Conservation (phyloP, 768 basidiomycete species). For the Rhodotorula taiwanensis region DNA sequence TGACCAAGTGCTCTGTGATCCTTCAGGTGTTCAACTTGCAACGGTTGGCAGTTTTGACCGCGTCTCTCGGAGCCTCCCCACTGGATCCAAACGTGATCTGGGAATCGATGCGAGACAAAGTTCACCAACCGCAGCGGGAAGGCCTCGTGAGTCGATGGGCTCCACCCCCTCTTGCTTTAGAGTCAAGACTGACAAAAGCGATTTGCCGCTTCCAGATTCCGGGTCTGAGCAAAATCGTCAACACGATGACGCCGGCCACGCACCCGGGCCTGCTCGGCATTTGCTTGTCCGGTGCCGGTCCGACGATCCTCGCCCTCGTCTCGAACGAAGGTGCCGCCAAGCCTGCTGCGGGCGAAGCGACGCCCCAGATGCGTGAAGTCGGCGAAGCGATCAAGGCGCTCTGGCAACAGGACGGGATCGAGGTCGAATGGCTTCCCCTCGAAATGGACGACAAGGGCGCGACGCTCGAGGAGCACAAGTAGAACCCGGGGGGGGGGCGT, state of each 20-base stretch:
- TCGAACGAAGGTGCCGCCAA: constrained; percentile 20
- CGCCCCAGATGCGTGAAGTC: constrained; percentile 28
- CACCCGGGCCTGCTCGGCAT: constrained; percentile 96
- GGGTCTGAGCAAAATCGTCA: constrained; percentile 86
- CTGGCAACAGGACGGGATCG: constrained; percentile 36
- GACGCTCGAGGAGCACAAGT: constrained; percentile 23
- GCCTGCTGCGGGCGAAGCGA: constrained; percentile 10
- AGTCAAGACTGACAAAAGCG: too few species aligned
- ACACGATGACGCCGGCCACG: constrained; percentile 72
- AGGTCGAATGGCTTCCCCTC: constrained; percentile 34
- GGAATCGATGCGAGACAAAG: constrained; percentile 96
- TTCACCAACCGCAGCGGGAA: constrained; percentile 95
- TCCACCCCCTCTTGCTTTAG: neutral
- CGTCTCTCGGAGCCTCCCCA: constrained; percentile 79
- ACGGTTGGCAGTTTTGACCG: constrained; percentile 88
- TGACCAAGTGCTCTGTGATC: neutral
- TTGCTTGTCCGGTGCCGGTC: constrained; percentile 94
- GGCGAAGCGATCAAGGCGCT: constrained; percentile 36
- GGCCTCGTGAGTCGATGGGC: constrained; percentile 47
- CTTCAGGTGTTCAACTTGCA: constrained; percentile 92
- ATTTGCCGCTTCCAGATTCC: constrained; percentile 66
- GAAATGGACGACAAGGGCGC: constrained; percentile 33
- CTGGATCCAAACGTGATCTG: constrained; percentile 95
- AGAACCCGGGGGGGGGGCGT: neutral
- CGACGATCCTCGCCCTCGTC: constrained; percentile 94